phyloP scores from a whole-genome alignment of 306 rosid species.

The Trifolium subterraneum region DNA sequence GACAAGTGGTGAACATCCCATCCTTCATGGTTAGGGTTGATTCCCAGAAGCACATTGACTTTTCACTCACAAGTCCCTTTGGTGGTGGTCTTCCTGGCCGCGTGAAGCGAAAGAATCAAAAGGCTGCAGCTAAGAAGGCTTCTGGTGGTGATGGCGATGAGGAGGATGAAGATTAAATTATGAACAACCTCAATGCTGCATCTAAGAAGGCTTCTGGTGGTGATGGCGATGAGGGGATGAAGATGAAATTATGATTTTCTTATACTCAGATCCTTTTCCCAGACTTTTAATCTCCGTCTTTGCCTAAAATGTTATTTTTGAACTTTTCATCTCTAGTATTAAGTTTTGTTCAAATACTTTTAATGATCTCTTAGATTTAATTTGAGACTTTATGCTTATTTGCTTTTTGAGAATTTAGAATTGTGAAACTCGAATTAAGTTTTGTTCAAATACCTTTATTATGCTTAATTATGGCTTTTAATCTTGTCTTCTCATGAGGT shows the following conservation, averaged over 20 bases:
- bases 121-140: constrained; percentile 75
- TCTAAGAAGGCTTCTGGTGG: constrained; percentile 83
- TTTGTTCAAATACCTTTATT: too few relatives aligned
- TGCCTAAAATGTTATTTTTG: too few relatives aligned
- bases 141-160: constrained; percentile 75
- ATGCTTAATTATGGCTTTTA: too few relatives aligned
- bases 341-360: too few relatives aligned
- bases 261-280: not conserved
- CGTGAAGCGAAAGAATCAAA: constrained; percentile 64
- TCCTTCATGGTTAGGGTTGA: constrained; percentile 73
- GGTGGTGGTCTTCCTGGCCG: constrained; percentile 77
- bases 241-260: not conserved
- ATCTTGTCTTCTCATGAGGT: too few relatives aligned
- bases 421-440: too few relatives aligned
- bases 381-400: too few relatives aligned
- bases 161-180: constrained; percentile 52
- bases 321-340: too few relatives aligned
- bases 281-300: not conserved
- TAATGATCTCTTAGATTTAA: too few relatives aligned
- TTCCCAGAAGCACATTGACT: constrained; percentile 79
- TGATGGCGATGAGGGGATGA: constrained; percentile 71
- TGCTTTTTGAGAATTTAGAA: too few relatives aligned
- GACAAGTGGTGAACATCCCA: constrained; percentile 76
- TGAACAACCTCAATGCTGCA: too few relatives aligned
- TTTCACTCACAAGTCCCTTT: constrained; percentile 67